Base-by-base conservation (phyloP, 2,329 filamentous ascomycete genomes). In the Botryosphaeria agaves region DNA sequence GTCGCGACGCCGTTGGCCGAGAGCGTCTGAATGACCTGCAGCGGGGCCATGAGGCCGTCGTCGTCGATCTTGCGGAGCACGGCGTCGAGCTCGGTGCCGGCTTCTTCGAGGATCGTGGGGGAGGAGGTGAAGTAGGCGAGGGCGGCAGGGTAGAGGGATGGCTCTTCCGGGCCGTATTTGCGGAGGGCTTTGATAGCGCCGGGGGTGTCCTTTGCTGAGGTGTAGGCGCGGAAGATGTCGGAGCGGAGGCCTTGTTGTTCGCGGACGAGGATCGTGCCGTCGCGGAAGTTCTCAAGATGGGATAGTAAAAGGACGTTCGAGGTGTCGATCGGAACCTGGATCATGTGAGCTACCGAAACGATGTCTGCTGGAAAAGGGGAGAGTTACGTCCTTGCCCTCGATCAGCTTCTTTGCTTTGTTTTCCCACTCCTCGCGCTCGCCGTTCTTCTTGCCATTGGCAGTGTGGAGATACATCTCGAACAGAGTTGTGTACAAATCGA, bases 391-490 rank as follows among this genome's bases (percentile, higher is more conserved):
- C 41, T 79, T 73, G 11, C 73, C 74, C 45, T 89, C 76, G 33
- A 98, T 85, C 15, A 95, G 67, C 37, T 72, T 75, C 57, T 89
- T 93, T 0, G 89, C 89, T 49, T 91, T 94, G 26, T 65, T 66
- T 47, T 94, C 83, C 87, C 89, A 98, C 38, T 77, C 69, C 41
- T 78, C 69, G 38, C 76, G 74, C 37, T 84, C 66, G 19, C 52
- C 48, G 52, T 75, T 75, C 44, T 75, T 80, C 45, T 76, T 76
- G 34, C 76, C 71, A 35, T 74, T 78, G 14, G 87, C 80, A 43
- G 84, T 89, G 51, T 92, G 80, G 6, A 98, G 62, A 47, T 95
- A 98, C 79, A 98, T 95, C 52, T 98, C 91, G 47, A 98, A 95
- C 9, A 98, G 54, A 0, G 91, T 94, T 0, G 87, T 95, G 46